These are phyloP conservation scores for Aquilaria malaccensis DNA, from an alignment of 345 rosid genomes.

Conservation along the genomic window DNA sequence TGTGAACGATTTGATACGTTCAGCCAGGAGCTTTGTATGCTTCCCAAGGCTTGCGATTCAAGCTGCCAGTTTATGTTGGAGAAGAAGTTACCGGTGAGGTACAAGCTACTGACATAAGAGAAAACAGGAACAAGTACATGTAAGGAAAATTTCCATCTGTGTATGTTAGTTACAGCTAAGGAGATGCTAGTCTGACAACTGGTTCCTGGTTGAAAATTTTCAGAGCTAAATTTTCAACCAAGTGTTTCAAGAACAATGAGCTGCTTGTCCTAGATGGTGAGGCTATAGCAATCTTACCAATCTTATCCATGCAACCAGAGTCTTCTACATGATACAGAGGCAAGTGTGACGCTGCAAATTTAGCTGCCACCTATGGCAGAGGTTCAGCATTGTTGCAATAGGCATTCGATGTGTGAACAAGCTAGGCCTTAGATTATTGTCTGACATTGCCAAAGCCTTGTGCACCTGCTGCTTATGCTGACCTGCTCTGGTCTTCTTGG, in stretches of 20 bases:
- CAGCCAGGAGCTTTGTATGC: conserved; percentile 88
- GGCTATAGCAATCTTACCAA: conserved; percentile 57
- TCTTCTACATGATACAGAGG: background rate
- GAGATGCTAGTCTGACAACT: too few species aligned
- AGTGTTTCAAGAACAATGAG: conserved; percentile 58
- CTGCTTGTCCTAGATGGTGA: conserved; percentile 65
- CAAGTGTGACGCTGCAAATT: background rate
- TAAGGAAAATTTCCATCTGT: conserved; percentile 23
- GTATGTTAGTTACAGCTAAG: background rate
- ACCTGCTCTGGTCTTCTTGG: too few species aligned
- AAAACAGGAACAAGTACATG: conserved; percentile 53
- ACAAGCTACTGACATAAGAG: conserved; percentile 43
- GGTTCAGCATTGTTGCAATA: too few species aligned
- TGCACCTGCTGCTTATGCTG: too few species aligned
- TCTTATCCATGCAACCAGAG: conserved; percentile 24
- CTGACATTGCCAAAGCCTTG: too few species aligned
- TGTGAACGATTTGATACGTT: background rate
- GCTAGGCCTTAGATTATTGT: too few species aligned
- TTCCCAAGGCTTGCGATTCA: conserved; percentile 76
- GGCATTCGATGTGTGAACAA: too few species aligned
- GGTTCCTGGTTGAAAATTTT: background rate
- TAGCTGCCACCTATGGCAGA: too few species aligned
- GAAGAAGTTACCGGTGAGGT: conserved; percentile 57
- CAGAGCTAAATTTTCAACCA: conserved; percentile 73
- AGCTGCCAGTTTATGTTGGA: conserved; percentile 62